These are phyloP conservation scores for Tephrocybe sp. DNA, from an alignment of 768 basidiomycete species.

Conservation along the genomic window DNA sequence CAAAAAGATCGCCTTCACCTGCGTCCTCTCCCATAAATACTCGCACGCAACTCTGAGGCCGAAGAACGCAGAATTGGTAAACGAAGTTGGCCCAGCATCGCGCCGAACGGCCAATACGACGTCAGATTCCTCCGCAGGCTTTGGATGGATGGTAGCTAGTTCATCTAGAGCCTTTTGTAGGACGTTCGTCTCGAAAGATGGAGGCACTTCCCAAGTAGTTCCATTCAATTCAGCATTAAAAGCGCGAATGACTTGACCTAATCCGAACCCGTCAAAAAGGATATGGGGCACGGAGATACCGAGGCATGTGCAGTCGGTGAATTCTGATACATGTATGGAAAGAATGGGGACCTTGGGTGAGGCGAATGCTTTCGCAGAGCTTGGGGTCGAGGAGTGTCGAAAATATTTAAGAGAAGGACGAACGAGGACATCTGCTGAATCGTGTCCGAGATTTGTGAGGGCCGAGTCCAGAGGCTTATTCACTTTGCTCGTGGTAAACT, in stretches of 20 bases:
- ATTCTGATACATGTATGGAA: conserved; percentile 4
- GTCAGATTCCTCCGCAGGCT: background rate
- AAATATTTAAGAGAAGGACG: background rate
- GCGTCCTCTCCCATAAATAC: background rate
- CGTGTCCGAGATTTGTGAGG: background rate
- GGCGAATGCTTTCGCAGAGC: background rate
- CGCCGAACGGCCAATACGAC: background rate
- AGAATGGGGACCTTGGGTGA: background rate
- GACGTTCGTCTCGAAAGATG: background rate
- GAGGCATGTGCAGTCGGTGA: conserved; percentile 5
- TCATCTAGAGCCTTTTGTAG: background rate
- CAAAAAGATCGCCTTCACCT: background rate
- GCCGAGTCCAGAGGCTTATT: background rate
- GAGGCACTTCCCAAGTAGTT: background rate
- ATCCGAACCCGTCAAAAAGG: conserved; percentile 4
- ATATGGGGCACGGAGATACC: conserved; percentile 5
- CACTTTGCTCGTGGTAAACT: background rate
- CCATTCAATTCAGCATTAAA: conserved; percentile 3
- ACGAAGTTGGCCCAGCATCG: background rate
- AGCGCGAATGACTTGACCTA: background rate
- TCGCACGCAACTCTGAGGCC: background rate
- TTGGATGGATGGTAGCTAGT: background rate
- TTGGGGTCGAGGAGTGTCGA: background rate
- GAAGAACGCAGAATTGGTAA: background rate
- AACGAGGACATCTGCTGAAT: background rate